A percentile compares a stretch with the other conserved stretches of the same genome.
Conservation (phyloP, 2,329 filamentous ascomycete genomes). For the Diaporthe sp. region DNA sequence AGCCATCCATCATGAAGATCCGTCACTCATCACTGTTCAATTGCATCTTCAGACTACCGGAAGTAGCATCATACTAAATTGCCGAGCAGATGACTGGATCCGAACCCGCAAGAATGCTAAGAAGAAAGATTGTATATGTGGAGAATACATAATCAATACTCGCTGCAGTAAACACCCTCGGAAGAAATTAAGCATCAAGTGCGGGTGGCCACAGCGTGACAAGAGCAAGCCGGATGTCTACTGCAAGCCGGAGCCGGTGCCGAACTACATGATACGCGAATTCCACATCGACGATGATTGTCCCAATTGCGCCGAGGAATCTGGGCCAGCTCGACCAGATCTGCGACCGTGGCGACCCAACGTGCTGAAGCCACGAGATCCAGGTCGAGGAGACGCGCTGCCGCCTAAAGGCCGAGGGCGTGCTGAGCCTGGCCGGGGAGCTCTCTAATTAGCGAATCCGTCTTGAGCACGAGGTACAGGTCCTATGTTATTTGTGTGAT, state of each 20-base stretch:
- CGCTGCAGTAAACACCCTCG: background rate
- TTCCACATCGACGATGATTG: background rate
- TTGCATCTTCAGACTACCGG: background rate
- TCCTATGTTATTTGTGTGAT: background rate
- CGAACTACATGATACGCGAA: background rate
- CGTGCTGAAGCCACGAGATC: no score
- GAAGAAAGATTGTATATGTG: background rate
- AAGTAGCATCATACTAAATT: background rate
- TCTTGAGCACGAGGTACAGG: background rate
- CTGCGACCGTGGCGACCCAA: no score
- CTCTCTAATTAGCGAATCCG: background rate
- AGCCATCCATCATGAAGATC: background rate
- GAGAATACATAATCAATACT: background rate
- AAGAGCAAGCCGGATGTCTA: no score
- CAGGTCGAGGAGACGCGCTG: no score
- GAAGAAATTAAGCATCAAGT: background rate
- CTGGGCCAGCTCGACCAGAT: no score
- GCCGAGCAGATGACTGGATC: background rate
- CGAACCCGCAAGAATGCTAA: background rate
- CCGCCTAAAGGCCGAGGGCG: background rate
- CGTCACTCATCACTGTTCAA: background rate
- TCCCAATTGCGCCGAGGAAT: no score
- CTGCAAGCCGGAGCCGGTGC: background rate
- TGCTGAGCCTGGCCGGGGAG: no score
- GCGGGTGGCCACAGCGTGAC: no score